phyloP scores from a whole-genome alignment of 139 green algal genomes.

The Ettlia oleoabundans region DNA sequence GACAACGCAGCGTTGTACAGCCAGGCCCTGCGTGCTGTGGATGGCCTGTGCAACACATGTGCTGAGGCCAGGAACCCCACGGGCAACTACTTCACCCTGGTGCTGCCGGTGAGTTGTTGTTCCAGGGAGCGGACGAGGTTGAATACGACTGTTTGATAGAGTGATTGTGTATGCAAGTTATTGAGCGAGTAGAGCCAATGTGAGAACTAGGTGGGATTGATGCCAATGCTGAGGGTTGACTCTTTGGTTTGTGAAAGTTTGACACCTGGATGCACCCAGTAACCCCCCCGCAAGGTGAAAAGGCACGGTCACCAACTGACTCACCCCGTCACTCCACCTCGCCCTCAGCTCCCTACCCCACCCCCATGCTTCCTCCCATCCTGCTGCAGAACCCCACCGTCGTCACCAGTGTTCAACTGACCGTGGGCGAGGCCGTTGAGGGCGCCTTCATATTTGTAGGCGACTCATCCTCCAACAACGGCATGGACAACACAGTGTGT shows the following conservation, averaged over 20 bases:
- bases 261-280: too few species aligned
- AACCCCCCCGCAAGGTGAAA: too few species aligned
- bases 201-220: too few species aligned
- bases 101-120: conserved; percentile 27
- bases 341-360: not conserved
- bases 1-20: conserved; percentile 19
- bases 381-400: not conserved
- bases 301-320: too few species aligned
- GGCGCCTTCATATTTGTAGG: conserved; percentile 36
- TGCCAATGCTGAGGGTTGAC: too few species aligned
- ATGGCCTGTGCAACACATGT: conserved; percentile 40
- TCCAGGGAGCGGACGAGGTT: too few species aligned
- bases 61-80: conserved; percentile 4
- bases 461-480: conserved; percentile 27
- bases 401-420: conserved; percentile 26
- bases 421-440: not conserved
- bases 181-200: too few species aligned
- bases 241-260: too few species aligned
- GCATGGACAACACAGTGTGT: conserved; percentile 35
- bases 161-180: too few species aligned
- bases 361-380: not conserved
- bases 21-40: conserved; percentile 38
- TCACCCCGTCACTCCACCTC: too few species aligned
- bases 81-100: conserved; percentile 35
- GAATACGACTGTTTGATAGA: too few species aligned